Evolutionary conservation across 352 stramenopile genomes (phyloP), one percentile per base, ranked within the genome.

Genomic region (Phytophthora agathidicida): DNA sequence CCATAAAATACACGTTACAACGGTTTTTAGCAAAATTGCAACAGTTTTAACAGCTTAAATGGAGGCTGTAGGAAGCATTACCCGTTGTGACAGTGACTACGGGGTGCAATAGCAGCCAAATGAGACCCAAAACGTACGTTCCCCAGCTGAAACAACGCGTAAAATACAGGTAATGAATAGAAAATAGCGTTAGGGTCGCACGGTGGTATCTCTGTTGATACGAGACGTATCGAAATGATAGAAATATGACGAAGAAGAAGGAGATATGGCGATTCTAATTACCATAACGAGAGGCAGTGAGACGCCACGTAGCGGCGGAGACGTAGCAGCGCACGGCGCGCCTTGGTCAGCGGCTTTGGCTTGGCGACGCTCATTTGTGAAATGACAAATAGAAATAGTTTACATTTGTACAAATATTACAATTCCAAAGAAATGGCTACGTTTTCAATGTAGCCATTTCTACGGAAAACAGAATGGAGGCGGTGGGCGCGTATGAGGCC

Each of bases 91-190:
- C 60, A 8, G 86, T 94, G 31, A 84, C 77, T 2, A 70, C 75
- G 2, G 88, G 88, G 55, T 94, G 88, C 9, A 94, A 47, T 8
- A 90, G 52, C 42, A 96, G 53, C 88, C 88, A 96, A 22, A 90
- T n/a, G 11, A 92, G 35, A 0, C 83, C 85, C 26, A 96, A 41
- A 13, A 61, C 44, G 52, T 89, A 93, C 54, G 72, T 85, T 38
- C 77, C 47, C 83, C 83, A 93, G 55, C 83, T 91, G 52, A 20
- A 53, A 49, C n/a, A 14, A 23, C 5, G 16, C 22, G 16, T 19
- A 51, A 49, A 39, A 59, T 8, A 3, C 35, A 26, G 33, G 42
- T 36, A 35, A 33, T 23, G 5, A 31, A 14, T 10, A 22, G 8
- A 37, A 24, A 33, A 48, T 19, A 33, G 37, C 14, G 20, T 53